Evolutionary conservation across 352 stramenopile genomes (phyloP).

Genomic region (Phytophthora hibernalis): DNA sequence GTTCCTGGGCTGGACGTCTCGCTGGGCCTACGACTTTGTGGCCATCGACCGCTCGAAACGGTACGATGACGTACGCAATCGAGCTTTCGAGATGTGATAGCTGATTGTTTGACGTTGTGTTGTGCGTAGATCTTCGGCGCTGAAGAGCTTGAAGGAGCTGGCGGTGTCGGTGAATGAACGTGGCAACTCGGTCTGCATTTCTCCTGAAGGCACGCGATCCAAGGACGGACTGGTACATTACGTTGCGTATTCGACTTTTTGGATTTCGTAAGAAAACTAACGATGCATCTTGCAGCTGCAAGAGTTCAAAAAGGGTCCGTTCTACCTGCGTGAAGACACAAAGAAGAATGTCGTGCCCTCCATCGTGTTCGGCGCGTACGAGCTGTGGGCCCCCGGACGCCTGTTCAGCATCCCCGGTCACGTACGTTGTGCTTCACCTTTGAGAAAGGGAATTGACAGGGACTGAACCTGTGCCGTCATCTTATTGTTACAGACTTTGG

Average conservation of each 20-base stretch:
- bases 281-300: conserved; percentile 54
- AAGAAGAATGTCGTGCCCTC: conserved; percentile 84
- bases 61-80: conserved; percentile 31
- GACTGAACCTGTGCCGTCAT: neutral
- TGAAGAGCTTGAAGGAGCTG: conserved; percentile 77
- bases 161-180: conserved; percentile 72
- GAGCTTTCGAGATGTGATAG: neutral
- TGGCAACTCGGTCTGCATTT: conserved; percentile 84
- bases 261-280: neutral
- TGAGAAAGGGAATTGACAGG: conserved; percentile 14
- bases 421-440: conserved; percentile 33
- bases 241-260: neutral
- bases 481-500: conserved; percentile 49
- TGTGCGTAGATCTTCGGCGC: conserved; percentile 48
- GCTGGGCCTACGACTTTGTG: conserved; percentile 83
- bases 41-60: conserved; percentile 81
- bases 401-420: conserved; percentile 78
- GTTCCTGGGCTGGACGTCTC: conserved; percentile 75
- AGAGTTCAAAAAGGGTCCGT: conserved; percentile 90
- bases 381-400: conserved; percentile 80
- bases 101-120: conserved; percentile 15
- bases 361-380: conserved; percentile 83
- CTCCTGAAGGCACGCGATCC: conserved; percentile 83
- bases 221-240: conserved; percentile 72
- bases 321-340: conserved; percentile 85